Conservation (phyloP, 2,329 filamentous ascomycete genomes). For the Mycogone perniciosa region DNA sequence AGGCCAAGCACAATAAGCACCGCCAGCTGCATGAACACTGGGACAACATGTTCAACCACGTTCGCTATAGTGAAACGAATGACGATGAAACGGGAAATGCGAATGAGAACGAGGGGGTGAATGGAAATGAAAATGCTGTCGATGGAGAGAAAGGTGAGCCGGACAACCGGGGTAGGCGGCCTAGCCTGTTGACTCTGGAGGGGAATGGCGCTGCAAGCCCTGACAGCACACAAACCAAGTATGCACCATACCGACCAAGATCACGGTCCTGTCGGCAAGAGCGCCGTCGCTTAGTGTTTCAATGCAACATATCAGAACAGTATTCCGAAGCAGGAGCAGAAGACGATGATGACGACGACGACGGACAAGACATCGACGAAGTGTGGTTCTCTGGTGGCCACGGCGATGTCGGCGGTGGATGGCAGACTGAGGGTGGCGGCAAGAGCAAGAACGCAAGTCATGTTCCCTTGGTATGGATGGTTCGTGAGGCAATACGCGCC, state of each 20-base stretch:
- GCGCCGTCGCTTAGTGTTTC: neutral
- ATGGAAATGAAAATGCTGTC: neutral
- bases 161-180: conserved; percentile 1
- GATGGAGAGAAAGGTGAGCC: too few species aligned
- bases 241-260: conserved; percentile 37
- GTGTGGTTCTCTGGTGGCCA: conserved; percentile 78
- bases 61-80: neutral
- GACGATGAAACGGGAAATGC: neutral
- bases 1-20: conserved; percentile 15
- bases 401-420: conserved; percentile 72
- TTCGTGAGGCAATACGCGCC: conserved; percentile 52
- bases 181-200: conserved; percentile 13
- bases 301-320: conserved; percentile 4
- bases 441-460: conserved; percentile 60
- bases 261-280: conserved; percentile 31
- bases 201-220: conserved; percentile 7
- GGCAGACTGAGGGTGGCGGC: conserved; percentile 45
- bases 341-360: conserved; percentile 38
- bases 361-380: conserved; percentile 68
- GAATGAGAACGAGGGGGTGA: neutral
- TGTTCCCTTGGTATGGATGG: conserved; percentile 64
- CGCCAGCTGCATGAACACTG: conserved; percentile 17
- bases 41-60: neutral
- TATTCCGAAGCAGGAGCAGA: conserved; percentile 8
- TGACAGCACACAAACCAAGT: conserved; percentile 13